phyloP scores from a whole-genome alignment of 225 moss, liverwort and hornwort genomes.

The Rhytidiadelphus loreus region DNA sequence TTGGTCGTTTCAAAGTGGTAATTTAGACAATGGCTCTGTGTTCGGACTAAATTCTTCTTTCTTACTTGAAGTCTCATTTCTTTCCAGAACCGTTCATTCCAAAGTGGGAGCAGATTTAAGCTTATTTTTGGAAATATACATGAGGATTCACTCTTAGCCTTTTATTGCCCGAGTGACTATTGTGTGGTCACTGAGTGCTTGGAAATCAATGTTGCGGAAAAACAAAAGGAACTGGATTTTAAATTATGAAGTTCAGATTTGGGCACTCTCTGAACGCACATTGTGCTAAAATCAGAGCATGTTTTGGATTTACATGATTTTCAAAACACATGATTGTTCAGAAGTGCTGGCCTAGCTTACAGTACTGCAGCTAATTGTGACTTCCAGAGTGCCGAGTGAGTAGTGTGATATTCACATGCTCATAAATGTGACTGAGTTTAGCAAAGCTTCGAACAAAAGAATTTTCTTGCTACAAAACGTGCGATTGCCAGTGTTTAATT shows the following conservation, averaged over 20 bases:
- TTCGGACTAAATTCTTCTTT: neutral
- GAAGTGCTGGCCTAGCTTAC: too few species aligned
- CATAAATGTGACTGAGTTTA: neutral
- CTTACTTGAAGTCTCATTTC: neutral
- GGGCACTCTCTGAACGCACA: neutral
- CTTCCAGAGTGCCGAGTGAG: neutral
- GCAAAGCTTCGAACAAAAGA: too few species aligned
- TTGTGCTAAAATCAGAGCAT: neutral
- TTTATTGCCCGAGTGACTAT: neutral
- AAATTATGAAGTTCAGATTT: too few species aligned
- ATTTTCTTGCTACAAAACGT: neutral
- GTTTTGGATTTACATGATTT: neutral
- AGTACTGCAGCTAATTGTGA: neutral
- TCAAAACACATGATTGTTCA: neutral
- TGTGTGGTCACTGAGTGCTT: neutral
- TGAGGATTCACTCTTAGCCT: neutral
- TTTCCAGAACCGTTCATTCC: neutral
- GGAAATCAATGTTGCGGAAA: neutral
- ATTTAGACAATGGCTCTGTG: neutral
- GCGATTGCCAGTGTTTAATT: neutral
- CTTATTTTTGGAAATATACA: neutral
- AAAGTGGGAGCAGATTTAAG: too few species aligned
- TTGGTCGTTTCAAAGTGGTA: neutral
- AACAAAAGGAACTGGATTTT: neutral
- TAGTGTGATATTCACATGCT: neutral